Evolutionary conservation across 2,329 filamentous ascomycete species (phyloP), one percentile per base, ranked within the genome.

Genomic region (Coleophoma crateriformis): DNA sequence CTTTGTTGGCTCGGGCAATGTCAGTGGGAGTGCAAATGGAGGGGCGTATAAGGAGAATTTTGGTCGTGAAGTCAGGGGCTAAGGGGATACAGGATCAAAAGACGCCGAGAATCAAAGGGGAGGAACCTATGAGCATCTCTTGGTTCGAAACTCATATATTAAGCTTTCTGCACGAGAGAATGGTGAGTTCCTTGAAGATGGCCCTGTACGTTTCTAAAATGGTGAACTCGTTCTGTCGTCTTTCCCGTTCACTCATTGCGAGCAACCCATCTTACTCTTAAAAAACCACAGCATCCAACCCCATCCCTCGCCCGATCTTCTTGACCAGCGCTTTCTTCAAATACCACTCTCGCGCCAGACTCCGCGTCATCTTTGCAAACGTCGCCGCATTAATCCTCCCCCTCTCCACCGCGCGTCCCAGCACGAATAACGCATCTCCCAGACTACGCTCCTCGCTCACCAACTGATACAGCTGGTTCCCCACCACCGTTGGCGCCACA

Each of bases 401-500:
- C 47, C 77, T 75, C 66, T 92, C 88, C 17, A 92, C 77, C 1
- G 85, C 88, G 49, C 85, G 74, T 1, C 87, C 86, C 13, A 95
- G 73, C 54, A 90, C 84, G 63, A 94, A 95, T 54, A 97, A 82
- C 3, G 90, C 87, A 65, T 96, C 92, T 33, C 86, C 87, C 44
- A 95, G 79, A 3, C 88, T 90, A 57, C 86, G 79, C 70, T 96
- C 92, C 64, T 99, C 94, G 1, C 90, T 90, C 27, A 91, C 88
- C 2, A 95, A 75, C 44, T 85, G 84, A 68, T 97, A 99, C 19
- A 99, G 72, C 72, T 99, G 94, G 57, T 92, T 91, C 0, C 88
- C 89, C 4, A 96, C 94, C 1, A 96, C 86, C 0, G 90, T 96
- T 1, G 92, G 90, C 3, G 91, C 90, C n/a, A 96, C 89, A 3